Conservation (phyloP, 192 early-diverging fungal species). For the Entomortierella lignicola region DNA sequence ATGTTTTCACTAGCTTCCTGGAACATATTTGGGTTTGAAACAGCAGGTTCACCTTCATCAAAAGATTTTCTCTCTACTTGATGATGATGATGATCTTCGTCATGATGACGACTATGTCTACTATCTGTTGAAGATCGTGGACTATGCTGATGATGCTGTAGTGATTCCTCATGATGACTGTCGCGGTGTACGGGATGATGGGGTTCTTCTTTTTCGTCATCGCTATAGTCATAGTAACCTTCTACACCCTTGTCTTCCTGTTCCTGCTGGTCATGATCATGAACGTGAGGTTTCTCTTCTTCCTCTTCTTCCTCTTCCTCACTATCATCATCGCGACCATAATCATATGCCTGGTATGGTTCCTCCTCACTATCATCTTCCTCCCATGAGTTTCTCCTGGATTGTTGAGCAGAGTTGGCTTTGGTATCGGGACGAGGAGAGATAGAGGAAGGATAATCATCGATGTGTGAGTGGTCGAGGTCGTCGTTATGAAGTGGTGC, state of each 20-base stretch:
- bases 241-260: neutral
- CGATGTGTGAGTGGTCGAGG: neutral
- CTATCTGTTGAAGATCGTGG: neutral
- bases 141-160: neutral
- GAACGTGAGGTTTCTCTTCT: conserved; percentile 4
- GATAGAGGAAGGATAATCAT: neutral
- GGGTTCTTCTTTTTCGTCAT: neutral
- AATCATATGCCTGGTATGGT: conserved; percentile 43
- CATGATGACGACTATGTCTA: neutral
- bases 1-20: neutral
- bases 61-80: no score
- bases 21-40: conserved; percentile 15
- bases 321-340: conserved; percentile 21
- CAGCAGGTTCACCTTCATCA: conserved; percentile 11
- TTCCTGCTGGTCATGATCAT: conserved; percentile 7
- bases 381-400: conserved; percentile 43
- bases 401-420: neutral
- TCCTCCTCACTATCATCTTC: conserved; percentile 37
- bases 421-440: no score
- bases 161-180: no score
- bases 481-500: no score
- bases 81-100: conserved; percentile 4
- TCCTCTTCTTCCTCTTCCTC: conserved; percentile 29
- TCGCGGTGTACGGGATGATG: neutral
- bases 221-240: neutral